Base-by-base conservation (phyloP, 495 filamentous ascomycete species). In the Durotheca rogersii region DNA sequence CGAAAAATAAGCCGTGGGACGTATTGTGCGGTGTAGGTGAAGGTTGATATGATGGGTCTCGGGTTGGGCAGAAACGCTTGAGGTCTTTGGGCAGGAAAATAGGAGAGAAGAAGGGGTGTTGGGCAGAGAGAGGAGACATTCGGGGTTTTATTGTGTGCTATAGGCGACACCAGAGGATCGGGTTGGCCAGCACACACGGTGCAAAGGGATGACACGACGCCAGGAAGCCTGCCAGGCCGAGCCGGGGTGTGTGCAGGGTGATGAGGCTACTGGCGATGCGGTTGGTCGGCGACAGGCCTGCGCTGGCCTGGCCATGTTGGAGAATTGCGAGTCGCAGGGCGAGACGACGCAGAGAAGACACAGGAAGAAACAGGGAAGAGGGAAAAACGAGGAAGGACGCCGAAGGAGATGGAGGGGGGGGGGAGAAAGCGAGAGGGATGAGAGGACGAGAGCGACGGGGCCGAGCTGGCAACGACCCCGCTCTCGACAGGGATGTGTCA, bases 51-150 rank as follows among this genome's bases (percentile, higher is more conserved):
- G 41, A 58, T 58, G 48, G 48, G 53, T 52, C 57, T 53, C 41
- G 61, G n/a, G 69, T 73, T 74, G 73, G 73, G 73, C 74, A 71
- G 60, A 52, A 71, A 76, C 53, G 58, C 61, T n/a, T 40, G 60
- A 62, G 60, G 61, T 55, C 67, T 75, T 58, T 75, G 72, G 74
- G 74, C 72, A 71, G 62, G 44, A 56, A 65, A 63, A 65, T 58
- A 63, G 66, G 60, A 70, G 68, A 61, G 65, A 67, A 61, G 60
- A 67, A 63, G 61, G 58, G 51, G 57, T 53, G 72, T 75, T 71
- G 72, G 73, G 73, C 72, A 70, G 65, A 67, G 71, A 71, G 62
- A 68, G 71, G 72, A 67, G 67, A 64, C 57, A 62, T 61, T 67
- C 61, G 61, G 71, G n/a, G 66, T 74, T 74, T 76, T 76, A 76